phyloP scores from a whole-genome alignment of 345 rosid species.

The Boechera divaricarpa region DNA sequence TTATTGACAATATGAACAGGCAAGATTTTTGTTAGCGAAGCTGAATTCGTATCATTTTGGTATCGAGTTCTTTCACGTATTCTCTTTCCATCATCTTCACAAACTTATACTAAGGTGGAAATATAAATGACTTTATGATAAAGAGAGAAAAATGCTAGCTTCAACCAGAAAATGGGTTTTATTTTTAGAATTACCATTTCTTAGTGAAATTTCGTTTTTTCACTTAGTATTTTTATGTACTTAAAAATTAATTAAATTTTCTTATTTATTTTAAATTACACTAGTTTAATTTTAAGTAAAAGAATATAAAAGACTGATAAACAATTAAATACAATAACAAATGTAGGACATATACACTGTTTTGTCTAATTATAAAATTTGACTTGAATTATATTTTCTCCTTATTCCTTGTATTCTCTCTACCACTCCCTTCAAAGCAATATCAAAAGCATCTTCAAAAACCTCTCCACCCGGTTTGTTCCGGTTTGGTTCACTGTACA shows the following conservation, averaged over 20 bases:
- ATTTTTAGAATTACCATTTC: not conserved
- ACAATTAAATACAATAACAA: slow-evolving; percentile 14
- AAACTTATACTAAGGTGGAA: not conserved
- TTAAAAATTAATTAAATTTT: not conserved
- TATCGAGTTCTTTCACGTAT: not conserved
- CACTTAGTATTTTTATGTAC: not conserved
- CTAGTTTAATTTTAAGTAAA: not conserved
- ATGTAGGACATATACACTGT: not conserved
- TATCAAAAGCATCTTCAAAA: slow-evolving; percentile 59
- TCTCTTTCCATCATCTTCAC: not conserved
- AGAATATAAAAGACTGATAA: not conserved
- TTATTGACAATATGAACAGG: not conserved
- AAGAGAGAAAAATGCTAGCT: not conserved
- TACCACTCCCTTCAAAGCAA: slow-evolving; percentile 51
- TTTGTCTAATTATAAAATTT: not conserved
- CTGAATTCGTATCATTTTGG: not conserved
- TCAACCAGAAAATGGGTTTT: slow-evolving; percentile 6
- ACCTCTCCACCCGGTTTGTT: slow-evolving; percentile 20
- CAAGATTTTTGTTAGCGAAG: not conserved
- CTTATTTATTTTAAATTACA: not conserved
- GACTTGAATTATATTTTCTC: slow-evolving; percentile 10
- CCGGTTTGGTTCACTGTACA: slow-evolving; percentile 49
- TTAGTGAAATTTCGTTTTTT: not conserved
- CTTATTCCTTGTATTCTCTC: slow-evolving; percentile 43
- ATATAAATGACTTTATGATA: not conserved